Evolutionary conservation across 768 basidiomycete genomes (phyloP).

Genomic region (Clitopilus passeckerianus): DNA sequence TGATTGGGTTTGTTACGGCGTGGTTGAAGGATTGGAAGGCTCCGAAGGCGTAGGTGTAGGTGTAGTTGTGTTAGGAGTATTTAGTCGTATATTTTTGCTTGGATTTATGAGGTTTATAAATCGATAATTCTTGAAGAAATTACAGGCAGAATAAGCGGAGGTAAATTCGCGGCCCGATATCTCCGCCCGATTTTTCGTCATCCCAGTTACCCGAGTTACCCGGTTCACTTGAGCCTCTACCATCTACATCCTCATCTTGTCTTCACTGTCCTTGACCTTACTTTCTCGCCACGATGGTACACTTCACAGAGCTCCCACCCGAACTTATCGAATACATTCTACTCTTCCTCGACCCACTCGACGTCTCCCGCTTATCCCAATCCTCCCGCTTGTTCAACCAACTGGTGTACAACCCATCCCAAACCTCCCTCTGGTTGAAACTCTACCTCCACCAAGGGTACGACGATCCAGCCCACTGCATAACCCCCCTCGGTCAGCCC

Average conservation of each 20-base stretch:
- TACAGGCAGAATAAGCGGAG: background rate
- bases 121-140: background rate
- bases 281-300: conserved; percentile 8
- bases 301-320: conserved; percentile 38
- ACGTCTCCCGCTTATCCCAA: conserved; percentile 50
- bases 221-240: background rate
- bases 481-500: conserved; percentile 28
- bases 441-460: conserved; percentile 60
- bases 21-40: conserved; percentile 60
- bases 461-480: conserved; percentile 57
- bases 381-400: conserved; percentile 36
- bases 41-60: conserved; percentile 10
- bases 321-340: conserved; percentile 62
- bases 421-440: conserved; percentile 55
- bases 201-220: background rate
- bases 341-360: conserved; percentile 51
- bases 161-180: background rate
- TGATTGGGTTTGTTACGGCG: conserved; percentile 68
- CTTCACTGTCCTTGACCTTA: background rate
- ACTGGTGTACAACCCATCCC: conserved; percentile 39
- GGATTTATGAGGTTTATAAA: background rate
- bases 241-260: background rate
- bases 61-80: background rate
- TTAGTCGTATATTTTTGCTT: background rate
- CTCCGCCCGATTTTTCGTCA: background rate